A percentile compares a stretch with the other conserved stretches of the same genome.
phyloP scores from a whole-genome alignment of 805 yeast genomes.

The Myxozyma udenii region DNA sequence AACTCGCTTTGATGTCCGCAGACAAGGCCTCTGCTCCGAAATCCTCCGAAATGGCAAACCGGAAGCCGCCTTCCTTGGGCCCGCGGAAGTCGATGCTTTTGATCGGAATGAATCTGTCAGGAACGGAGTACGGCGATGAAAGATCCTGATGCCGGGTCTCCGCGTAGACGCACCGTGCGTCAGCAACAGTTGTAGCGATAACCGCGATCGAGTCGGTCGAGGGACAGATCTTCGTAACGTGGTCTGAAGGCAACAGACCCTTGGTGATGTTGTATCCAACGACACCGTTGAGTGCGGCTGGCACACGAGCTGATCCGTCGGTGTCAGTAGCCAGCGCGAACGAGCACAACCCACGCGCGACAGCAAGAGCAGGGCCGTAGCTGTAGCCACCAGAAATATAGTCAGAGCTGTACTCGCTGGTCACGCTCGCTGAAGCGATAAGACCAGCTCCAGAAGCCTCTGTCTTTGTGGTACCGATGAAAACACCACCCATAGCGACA shows the following conservation, averaged over 20 bases:
- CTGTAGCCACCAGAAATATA: slow-evolving; percentile 22
- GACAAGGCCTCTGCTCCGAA: slow-evolving; percentile 5
- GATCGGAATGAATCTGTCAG: slow-evolving; percentile 23
- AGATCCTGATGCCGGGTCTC: slow-evolving; percentile 21
- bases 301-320: slow-evolving; percentile 26
- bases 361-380: slow-evolving; percentile 24
- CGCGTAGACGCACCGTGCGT: slow-evolving; percentile 22
- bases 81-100: slow-evolving; percentile 28
- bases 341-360: slow-evolving; percentile 19
- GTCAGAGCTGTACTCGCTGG: slow-evolving; percentile 18
- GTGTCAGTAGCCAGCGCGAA: slow-evolving; percentile 23
- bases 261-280: slow-evolving; percentile 24
- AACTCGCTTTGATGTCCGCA: slow-evolving; percentile 8
- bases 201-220: slow-evolving; percentile 22
- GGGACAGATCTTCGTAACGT: slow-evolving; percentile 16
- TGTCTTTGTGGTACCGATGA: slow-evolving; percentile 21
- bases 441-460: slow-evolving; percentile 16
- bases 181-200: slow-evolving; percentile 17
- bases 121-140: slow-evolving; percentile 18
- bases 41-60: slow-evolving; percentile 23
- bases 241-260: slow-evolving; percentile 20
- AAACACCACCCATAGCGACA: slow-evolving; percentile 17
- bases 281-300: slow-evolving; percentile 22
- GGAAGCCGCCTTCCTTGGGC: slow-evolving; percentile 25
- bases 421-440: slow-evolving; percentile 2